Base-by-base conservation (phyloP, 2,329 filamentous ascomycete genomes). In the Fusarium camptoceras region DNA sequence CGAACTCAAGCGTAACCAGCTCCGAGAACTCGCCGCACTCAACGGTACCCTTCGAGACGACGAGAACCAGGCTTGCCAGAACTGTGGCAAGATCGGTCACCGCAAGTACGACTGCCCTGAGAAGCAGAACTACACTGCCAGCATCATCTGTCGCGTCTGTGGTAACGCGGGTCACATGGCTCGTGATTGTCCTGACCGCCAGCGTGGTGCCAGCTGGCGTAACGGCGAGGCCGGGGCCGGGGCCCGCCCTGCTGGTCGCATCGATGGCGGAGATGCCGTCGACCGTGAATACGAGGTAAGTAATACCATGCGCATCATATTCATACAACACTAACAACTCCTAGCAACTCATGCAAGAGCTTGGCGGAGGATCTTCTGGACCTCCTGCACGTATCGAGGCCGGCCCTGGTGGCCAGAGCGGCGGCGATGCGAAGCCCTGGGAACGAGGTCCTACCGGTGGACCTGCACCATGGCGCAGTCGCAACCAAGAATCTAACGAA, bases 21-120 rank as follows among this genome's bases (percentile, higher is more conserved):
- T 99, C 60, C 93, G 96, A 82, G 96, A 99, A 81, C 92, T 99
- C 71, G 96, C 96, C 44, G 94, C 96, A 27, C 92, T 99, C 76
- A 99, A 99, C 89, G 96, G 96, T 88, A 99, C 96, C 11, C 91
- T 99, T 22, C 95, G 96, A 85, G 96, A 99, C 78, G 96, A 99
- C 77, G 96, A 99, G 81, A 99, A 99, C 82, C 96, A 99, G 81
- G 96, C 96, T 72, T 99, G 96, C 83, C 96, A 99, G 84, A 99
- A 99, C 85, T 99, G 93, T 82, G 96, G 96, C 75, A 94, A 98
- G 87, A 99, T 99, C 72, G 96, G 96, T 66, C 96, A 99, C 82
- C 92, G 96, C 82, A 99, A 99, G 83, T 98, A 98, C 80, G 96
- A 99, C 79, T 99, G 96, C 76, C 96, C 96, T 16, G 94, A 99